phyloP scores from a whole-genome alignment of 208 protist genomes.

The Angomonas ambiguus region DNA sequence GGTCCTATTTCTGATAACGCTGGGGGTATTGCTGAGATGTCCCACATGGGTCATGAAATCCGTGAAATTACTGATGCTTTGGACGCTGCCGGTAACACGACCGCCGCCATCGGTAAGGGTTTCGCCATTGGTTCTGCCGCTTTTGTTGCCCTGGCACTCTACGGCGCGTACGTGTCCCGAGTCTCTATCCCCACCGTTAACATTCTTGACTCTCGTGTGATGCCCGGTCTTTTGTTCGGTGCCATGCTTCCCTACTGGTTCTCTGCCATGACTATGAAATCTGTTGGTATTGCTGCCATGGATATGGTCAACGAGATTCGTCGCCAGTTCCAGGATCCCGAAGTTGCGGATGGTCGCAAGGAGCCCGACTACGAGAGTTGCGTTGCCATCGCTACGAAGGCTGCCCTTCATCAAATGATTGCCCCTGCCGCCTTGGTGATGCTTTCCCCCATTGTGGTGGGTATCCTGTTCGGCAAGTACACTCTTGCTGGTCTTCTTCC shows the following conservation, averaged over 20 bases:
- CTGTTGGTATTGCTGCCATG: constrained; percentile 90
- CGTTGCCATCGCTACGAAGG: constrained; percentile 90
- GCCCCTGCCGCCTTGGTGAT: constrained; percentile 89
- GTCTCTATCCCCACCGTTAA: constrained; percentile 63
- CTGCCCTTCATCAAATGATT: constrained; percentile 94
- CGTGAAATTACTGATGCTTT: constrained; percentile 92
- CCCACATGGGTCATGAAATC: constrained; percentile 81
- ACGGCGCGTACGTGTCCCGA: constrained; percentile 88
- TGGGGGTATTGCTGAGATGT: constrained; percentile 93
- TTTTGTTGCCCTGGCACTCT: constrained; percentile 91
- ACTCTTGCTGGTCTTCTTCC: constrained; percentile 90
- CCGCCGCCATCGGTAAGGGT: constrained; percentile 94
- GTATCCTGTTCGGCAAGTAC: constrained; percentile 89
- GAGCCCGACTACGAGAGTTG: constrained; percentile 93
- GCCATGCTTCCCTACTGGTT: constrained; percentile 95
- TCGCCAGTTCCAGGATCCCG: constrained; percentile 90
- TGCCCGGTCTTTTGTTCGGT: constrained; percentile 90
- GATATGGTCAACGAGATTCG: constrained; percentile 94
- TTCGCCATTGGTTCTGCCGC: constrained; percentile 94
- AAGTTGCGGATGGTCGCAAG: constrained; percentile 70
- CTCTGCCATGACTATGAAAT: constrained; percentile 93
- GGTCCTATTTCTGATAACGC: constrained; percentile 96
- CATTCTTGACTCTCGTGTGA: constrained; percentile 69
- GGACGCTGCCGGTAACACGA: constrained; percentile 95
- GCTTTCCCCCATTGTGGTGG: constrained; percentile 89